Evolutionary conservation across 1,284 basidiomycete species (phyloP).

Genomic region (Kwoniella shivajii): DNA sequence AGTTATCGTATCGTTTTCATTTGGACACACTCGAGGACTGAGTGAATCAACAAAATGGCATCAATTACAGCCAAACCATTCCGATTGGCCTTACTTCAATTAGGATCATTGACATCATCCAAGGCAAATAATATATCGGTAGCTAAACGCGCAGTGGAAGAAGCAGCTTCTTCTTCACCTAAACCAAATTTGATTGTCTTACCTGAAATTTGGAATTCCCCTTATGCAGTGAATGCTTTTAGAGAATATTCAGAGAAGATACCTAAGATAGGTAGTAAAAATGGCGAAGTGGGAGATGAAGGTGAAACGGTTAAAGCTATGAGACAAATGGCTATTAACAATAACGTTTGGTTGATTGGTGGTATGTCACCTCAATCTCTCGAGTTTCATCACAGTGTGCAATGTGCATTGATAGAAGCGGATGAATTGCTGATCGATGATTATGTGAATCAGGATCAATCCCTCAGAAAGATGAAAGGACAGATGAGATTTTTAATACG

Average conservation of each 20-base stretch:
- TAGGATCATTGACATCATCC: slow-evolving; percentile 68
- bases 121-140: slow-evolving; percentile 76
- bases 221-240: slow-evolving; percentile 86
- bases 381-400: not conserved
- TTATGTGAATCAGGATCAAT: slow-evolving; percentile 69
- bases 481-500: slow-evolving; percentile 84
- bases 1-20: no score
- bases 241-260: slow-evolving; percentile 82
- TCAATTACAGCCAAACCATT: slow-evolving; percentile 63
- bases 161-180: slow-evolving; percentile 61
- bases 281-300: slow-evolving; percentile 52
- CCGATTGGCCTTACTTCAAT: slow-evolving; percentile 81
- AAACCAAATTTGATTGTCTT: slow-evolving; percentile 81
- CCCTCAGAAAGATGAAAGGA: slow-evolving; percentile 70
- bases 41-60: slow-evolving; percentile 34
- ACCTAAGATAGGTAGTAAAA: slow-evolving; percentile 48
- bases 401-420: not conserved
- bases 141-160: slow-evolving; percentile 74
- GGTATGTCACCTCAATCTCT: slow-evolving; percentile 58
- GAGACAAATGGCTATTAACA: slow-evolving; percentile 76
- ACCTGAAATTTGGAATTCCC: slow-evolving; percentile 98
- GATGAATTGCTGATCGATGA: slow-evolving; percentile 7
- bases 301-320: slow-evolving; percentile 79
- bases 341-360: slow-evolving; percentile 86
- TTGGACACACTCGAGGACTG: no score